Evolutionary conservation across 2,329 filamentous ascomycete genomes (phyloP).

Genomic region (Alternaria incomplexa): DNA sequence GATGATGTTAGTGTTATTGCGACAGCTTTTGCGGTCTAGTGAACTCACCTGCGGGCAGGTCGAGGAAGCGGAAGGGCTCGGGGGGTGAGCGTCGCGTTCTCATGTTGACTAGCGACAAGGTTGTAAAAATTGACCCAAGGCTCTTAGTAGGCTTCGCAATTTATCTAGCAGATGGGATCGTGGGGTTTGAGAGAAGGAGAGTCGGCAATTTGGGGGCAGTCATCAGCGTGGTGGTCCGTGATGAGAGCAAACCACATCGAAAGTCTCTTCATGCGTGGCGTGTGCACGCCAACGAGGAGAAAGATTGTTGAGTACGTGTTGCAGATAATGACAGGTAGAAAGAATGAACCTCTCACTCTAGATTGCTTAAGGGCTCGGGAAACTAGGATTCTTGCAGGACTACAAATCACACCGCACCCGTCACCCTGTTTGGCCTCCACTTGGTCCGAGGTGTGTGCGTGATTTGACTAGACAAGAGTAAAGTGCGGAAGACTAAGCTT

Average conservation of each 20-base stretch:
- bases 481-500: too few relatives aligned
- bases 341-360: too few relatives aligned
- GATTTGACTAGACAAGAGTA: too few relatives aligned
- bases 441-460: too few relatives aligned
- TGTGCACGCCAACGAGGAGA: not conserved
- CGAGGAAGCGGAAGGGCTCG: not conserved
- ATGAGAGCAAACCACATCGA: not conserved
- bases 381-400: too few relatives aligned
- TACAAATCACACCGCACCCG: too few relatives aligned
- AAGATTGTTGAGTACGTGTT: too few relatives aligned
- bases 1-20: not conserved
- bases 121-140: not conserved
- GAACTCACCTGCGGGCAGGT: not conserved
- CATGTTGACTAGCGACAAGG: not conserved
- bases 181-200: not conserved
- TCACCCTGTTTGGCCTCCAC: too few relatives aligned
- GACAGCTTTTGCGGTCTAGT: not conserved
- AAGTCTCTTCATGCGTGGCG: not conserved
- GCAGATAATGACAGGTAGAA: too few relatives aligned
- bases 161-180: not conserved
- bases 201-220: not conserved
- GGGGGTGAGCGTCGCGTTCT: not conserved
- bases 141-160: not conserved
- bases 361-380: too few relatives aligned
- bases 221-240: not conserved